A percentile compares a stretch with the other conserved stretches of the same genome.
These are phyloP conservation scores for Mercurialis annua DNA, from an alignment of 345 rosid species.

Conservation along the genomic window DNA sequence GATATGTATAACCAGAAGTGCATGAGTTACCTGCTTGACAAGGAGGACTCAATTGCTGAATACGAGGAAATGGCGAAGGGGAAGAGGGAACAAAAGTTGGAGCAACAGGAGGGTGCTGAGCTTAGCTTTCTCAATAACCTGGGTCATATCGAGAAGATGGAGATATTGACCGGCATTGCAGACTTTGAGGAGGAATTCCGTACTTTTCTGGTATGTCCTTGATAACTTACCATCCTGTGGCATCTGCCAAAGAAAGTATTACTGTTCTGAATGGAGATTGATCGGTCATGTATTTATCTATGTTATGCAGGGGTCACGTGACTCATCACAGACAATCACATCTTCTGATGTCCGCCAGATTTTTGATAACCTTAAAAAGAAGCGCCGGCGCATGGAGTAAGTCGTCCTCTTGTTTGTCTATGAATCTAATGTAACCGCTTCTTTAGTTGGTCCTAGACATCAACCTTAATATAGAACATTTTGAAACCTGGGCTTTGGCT, in stretches of 20 bases:
- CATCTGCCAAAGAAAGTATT: background rate
- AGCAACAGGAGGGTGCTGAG: conserved; percentile 74
- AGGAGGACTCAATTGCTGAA: conserved; percentile 82
- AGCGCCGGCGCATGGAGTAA: conserved; percentile 58
- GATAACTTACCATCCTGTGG: background rate
- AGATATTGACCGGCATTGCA: conserved; percentile 77
- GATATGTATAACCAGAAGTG: conserved; percentile 57
- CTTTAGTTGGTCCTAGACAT: conserved; percentile 16
- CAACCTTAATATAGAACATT: background rate
- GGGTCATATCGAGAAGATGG: conserved; percentile 89
- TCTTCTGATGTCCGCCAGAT: conserved; percentile 75
- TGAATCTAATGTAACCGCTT: background rate
- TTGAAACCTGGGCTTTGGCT: conserved; percentile 3
- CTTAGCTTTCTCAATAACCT: conserved; percentile 58
- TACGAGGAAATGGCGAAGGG: conserved; percentile 84
- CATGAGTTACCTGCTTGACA: conserved; percentile 62
- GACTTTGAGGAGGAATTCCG: conserved; percentile 74
- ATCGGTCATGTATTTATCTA: background rate
- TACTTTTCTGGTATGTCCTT: conserved; percentile 58
- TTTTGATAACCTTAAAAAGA: conserved; percentile 86
- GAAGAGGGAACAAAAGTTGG: conserved; percentile 86
- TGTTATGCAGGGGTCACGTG: conserved; percentile 58
- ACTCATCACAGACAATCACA: conserved; percentile 80
- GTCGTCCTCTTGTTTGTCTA: background rate
- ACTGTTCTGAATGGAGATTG: background rate